Evolutionary conservation across 1,139 yeast genomes (phyloP).

Genomic region (Hyphopichia burtonii): DNA sequence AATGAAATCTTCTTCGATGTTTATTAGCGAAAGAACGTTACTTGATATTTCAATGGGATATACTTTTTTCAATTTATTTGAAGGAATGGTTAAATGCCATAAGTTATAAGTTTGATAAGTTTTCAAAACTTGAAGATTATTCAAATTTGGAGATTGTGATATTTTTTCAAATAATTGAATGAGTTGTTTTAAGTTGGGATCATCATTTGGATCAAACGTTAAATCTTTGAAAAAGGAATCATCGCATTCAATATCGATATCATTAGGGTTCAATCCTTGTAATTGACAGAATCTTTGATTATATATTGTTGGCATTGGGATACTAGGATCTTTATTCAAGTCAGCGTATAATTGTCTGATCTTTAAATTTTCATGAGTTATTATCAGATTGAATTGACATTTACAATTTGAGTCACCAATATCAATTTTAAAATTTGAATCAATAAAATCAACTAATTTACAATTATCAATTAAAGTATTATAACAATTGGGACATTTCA

Average conservation of each 20-base stretch:
- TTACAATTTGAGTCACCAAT: conserved; percentile 1
- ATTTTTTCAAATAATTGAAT: not conserved
- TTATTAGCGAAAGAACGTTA: conserved; percentile 32
- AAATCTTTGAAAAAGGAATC: conserved; percentile 5
- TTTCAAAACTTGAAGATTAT: not conserved
- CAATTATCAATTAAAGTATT: conserved; percentile 8
- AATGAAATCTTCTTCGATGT: conserved; percentile 30
- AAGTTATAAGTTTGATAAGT: conserved; percentile 17
- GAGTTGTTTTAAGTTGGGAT: not conserved
- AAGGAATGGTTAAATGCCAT: conserved; percentile 16
- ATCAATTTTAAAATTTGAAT: conserved; percentile 12
- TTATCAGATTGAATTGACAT: conserved; percentile 7
- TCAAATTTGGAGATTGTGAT: not conserved
- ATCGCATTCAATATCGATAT: conserved; percentile 3
- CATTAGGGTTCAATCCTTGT: not conserved
- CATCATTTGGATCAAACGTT: conserved; percentile 8
- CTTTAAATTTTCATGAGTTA: conserved; percentile 19
- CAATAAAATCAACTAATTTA: conserved; percentile 21
- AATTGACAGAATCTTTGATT: conserved; percentile 1
- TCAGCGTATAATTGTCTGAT: conserved; percentile 24
- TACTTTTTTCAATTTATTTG: conserved; percentile 5
- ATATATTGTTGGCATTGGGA: conserved; percentile 14
- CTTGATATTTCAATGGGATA: conserved; percentile 16
- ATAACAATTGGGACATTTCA: conserved; percentile 21
- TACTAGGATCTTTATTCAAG: conserved; percentile 4